Evolutionary conservation across 768 basidiomycete species (phyloP).

Genomic region (Boletus rubropictus): DNA sequence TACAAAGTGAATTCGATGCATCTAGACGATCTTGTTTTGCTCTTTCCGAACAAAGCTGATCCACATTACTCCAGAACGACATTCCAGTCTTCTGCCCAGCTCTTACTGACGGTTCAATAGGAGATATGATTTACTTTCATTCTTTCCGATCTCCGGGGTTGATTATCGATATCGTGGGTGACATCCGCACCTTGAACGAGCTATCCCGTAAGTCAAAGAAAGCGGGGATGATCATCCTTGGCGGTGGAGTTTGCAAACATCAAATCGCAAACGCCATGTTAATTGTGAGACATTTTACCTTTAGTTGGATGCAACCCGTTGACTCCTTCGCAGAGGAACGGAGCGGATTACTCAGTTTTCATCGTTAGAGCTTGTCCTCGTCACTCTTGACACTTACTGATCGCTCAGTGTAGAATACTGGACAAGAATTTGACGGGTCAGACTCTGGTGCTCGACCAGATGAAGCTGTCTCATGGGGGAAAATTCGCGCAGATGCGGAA

Average conservation of each 20-base stretch:
- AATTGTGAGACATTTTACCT: constrained; percentile 54
- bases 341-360: constrained; percentile 95
- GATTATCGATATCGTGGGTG: constrained; percentile 87
- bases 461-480: constrained; percentile 98
- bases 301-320: not conserved
- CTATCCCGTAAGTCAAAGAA: constrained; percentile 78
- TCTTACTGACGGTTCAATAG: constrained; percentile 94
- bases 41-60: constrained; percentile 24
- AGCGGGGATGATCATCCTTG: constrained; percentile 97
- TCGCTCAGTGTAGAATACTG: constrained; percentile 67
- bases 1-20: constrained; percentile 73
- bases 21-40: constrained; percentile 8
- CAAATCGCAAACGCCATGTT: constrained; percentile 99
- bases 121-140: constrained; percentile 99
- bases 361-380: constrained; percentile 50
- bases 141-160: constrained; percentile 85
- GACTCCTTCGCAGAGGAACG: constrained; percentile 66
- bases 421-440: constrained; percentile 98
- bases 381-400: not conserved
- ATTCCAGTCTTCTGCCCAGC: constrained; percentile 99
- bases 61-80: constrained; percentile 62
- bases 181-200: constrained; percentile 91
- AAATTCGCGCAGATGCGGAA: constrained; percentile 83
- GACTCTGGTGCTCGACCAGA: constrained; percentile 96
- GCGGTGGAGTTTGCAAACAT: constrained; percentile 98